phyloP scores from a whole-genome alignment of 176 grass and related monocot species.

The Luzula sylvatica region DNA sequence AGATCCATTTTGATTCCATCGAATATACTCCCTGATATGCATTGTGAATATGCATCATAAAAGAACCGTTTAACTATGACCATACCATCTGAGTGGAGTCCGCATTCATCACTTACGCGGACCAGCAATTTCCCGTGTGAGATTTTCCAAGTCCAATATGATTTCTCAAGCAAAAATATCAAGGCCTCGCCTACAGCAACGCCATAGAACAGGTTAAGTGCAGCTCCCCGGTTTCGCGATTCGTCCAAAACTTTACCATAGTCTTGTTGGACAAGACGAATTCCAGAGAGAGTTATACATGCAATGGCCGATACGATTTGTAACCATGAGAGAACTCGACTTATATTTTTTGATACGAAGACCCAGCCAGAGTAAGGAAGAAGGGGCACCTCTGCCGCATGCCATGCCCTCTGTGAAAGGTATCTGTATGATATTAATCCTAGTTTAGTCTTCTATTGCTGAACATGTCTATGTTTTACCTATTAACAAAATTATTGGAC shows the following conservation, averaged over 20 bases:
- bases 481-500: not conserved
- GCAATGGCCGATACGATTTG: conserved; percentile 39
- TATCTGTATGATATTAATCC: conserved; percentile 7
- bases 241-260: not conserved
- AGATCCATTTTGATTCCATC: conserved; percentile 76
- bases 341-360: conserved; percentile 36
- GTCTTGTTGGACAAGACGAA: conserved; percentile 30
- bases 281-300: conserved; percentile 36
- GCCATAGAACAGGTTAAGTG: conserved; percentile 57
- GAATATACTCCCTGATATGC: conserved; percentile 44
- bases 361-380: conserved; percentile 46
- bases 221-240: conserved; percentile 25
- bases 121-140: conserved; percentile 22
- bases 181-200: conserved; percentile 42
- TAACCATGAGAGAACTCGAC: conserved; percentile 27
- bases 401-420: conserved; percentile 32
- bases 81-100: conserved; percentile 30
- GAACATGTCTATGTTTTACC: not conserved
- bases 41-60: conserved; percentile 58
- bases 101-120: conserved; percentile 24
- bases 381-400: conserved; percentile 31
- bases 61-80: conserved; percentile 52
- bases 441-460: not conserved
- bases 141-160: conserved; percentile 47
- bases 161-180: conserved; percentile 54